Base-by-base conservation (phyloP, 1,284 basidiomycete genomes). In the Moesziomyces sp. region DNA sequence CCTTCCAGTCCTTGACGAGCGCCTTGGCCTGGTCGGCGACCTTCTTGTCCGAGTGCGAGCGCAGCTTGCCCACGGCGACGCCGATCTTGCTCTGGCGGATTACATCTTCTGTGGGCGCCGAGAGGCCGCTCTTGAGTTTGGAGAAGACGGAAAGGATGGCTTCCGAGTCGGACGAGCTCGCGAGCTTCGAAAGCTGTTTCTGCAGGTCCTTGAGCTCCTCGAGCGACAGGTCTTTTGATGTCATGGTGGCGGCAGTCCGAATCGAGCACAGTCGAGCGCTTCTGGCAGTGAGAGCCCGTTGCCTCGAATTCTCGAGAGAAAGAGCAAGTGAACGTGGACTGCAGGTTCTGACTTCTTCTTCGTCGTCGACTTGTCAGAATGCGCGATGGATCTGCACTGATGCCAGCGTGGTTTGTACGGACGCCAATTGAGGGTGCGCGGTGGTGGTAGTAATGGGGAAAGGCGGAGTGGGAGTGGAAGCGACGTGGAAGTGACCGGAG, bases 21-120 rank as follows among this genome's bases (percentile, higher is more conserved):
- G 94, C 93, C 84, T 97, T 97, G 14, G 96, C 93, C 4, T 93
- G 86, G 60, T 93, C 90, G 3, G 92, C 85, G 3, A 98, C 89
- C 21, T 89, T 88, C 78, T 91, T 91, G 19, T 89, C 87, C 0
- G 88, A 85, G 83, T 94, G 89, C 30, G 88, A 88, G 47, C 95
- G 89, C 26, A 97, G 87, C 86, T 97, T 97, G 52, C 94, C 94
- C 3, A 98, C 92, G 0, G 93, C 92, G 13, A 97, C 87, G 63
- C 95, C 95, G 5, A 92, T 93, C 86, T 93, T 83, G 30, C 76
- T 64, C 62, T 81, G 74, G 42, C 94, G 89, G 54, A 98, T 88
- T 16, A 96, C 85, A 40, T 91, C 88, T 87, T 97, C 95, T 68
- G 91, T 94, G 46, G 95, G 92, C 43, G 48, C 28, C 79, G 89